Conservation (phyloP, 768 basidiomycete genomes). For the Neoboletus brunneissimus region DNA sequence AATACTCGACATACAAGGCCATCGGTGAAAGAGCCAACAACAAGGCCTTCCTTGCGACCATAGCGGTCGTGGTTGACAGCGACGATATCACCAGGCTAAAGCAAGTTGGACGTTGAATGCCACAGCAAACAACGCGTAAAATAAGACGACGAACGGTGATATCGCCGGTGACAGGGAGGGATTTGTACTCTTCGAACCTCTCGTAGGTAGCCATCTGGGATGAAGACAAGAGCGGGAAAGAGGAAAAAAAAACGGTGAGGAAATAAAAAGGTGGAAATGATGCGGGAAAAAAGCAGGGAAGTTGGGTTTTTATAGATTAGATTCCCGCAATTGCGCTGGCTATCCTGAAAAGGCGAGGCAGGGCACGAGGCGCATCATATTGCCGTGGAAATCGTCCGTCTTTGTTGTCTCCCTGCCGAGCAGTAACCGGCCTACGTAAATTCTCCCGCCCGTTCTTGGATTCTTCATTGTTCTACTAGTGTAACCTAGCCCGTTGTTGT, state of each 20-base stretch:
- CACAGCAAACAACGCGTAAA: background rate
- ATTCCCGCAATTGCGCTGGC: constrained; percentile 30
- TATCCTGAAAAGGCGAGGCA: constrained; percentile 40
- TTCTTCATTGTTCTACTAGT: constrained; percentile 3
- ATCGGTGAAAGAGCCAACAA: constrained; percentile 74
- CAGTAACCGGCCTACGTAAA: constrained; percentile 13
- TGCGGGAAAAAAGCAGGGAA: constrained; percentile 24
- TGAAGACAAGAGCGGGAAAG: constrained; percentile 21
- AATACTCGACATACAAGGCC: constrained; percentile 47
- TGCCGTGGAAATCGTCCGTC: constrained; percentile 22
- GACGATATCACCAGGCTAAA: constrained; percentile 77
- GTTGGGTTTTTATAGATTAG: constrained; percentile 50
- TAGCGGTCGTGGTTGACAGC: constrained; percentile 62
- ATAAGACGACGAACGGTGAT: constrained; percentile 31
- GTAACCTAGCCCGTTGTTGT: background rate
- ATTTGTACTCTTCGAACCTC: constrained; percentile 30
- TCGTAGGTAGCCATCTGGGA: constrained; percentile 39
- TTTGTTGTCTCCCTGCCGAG: constrained; percentile 18
- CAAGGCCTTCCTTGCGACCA: constrained; percentile 75
- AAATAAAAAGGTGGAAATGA: constrained; percentile 27
- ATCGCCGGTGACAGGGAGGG: constrained; percentile 31
- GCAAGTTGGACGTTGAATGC: constrained; percentile 3
- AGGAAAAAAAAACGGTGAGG: constrained; percentile 19
- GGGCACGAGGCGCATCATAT: constrained; percentile 47
- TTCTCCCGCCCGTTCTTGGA: background rate